phyloP scores from a whole-genome alignment of 306 rosid genomes.

The Castanea crenata region DNA sequence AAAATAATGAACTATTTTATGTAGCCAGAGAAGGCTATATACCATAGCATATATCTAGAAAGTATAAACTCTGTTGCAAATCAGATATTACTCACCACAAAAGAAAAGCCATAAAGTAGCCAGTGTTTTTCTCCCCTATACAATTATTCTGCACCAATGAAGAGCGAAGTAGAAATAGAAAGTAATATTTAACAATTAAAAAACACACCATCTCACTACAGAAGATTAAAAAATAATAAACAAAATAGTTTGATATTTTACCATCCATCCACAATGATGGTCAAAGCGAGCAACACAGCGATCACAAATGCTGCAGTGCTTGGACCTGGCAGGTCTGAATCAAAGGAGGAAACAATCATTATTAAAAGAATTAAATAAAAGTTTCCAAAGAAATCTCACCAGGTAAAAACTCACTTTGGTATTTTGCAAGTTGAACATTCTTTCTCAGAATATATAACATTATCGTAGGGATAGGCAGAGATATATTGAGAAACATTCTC shows the following conservation, averaged over 20 bases:
- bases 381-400: conserved; percentile 1
- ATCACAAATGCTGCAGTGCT: conserved; percentile 91
- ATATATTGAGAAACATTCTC: conserved; percentile 78
- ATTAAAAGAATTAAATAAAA: conserved; percentile 1
- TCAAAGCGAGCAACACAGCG: conserved; percentile 94
- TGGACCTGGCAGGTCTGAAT: conserved; percentile 96
- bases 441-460: conserved; percentile 71
- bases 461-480: conserved; percentile 83
- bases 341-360: conserved; percentile 13
- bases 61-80: conserved; percentile 2
- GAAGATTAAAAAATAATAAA: background rate
- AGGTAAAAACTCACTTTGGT: conserved; percentile 64
- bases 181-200: conserved; percentile 6
- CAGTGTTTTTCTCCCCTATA: conserved; percentile 89
- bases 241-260: conserved; percentile 28
- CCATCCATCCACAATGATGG: conserved; percentile 99
- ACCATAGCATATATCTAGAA: background rate
- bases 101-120: conserved; percentile 86
- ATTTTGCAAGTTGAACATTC: conserved; percentile 91
- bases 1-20: background rate
- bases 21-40: conserved; percentile 10
- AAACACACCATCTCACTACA: background rate
- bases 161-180: conserved; percentile 24
- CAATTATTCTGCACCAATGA: conserved; percentile 80
- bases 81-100: conserved; percentile 71